Evolutionary conservation across 2,329 filamentous ascomycete species (phyloP), one percentile per base, ranked within the genome.

Genomic region (Xylaria sp.): DNA sequence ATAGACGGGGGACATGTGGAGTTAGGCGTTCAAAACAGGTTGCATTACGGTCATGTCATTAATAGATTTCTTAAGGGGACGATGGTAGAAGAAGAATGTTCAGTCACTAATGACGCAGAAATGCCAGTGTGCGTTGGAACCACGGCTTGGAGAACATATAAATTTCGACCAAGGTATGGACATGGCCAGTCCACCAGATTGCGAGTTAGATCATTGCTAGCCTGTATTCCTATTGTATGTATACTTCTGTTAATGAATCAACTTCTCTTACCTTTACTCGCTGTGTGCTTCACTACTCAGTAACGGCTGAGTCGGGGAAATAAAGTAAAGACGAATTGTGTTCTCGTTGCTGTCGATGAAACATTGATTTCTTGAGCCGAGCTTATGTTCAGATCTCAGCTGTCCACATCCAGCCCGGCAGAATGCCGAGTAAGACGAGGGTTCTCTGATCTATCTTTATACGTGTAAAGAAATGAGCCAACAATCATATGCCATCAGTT

Each of bases 1-100:
- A 49, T 39, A 40, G n/a, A 43, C 44, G 43, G 52, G 21, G 50
- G 38, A 45, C 44, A n/a, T 46, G 47, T 50, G 37, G 50, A 51
- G 39, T 43, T 38, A 48, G 57, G 49, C 52, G 57, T 57, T 53
- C 34, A 16, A 51, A 52, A 42, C 19, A 37, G 24, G 44, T 24
- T 24, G 44, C 18, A 50, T 38, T 40, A 48, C 19, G 20, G 20
- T 24, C 18, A 43, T 26, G 41, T 41, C 47, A 48, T 47, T 38
- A 47, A 39, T 39, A 19, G 26, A 48, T 20, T 29, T 51, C 21
- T 22, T 17, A 16, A 21, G 39, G 29, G 34, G 47, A 22, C 54
- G 19, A 46, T 48, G 43, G 29, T 4, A 34, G 29, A 13, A 41
- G 55, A 53, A 56, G 49, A 13, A n/a, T n/a, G 58, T 48, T 56